phyloP scores from a whole-genome alignment of 176 grass and related monocot genomes.

The Carex cristatella region DNA sequence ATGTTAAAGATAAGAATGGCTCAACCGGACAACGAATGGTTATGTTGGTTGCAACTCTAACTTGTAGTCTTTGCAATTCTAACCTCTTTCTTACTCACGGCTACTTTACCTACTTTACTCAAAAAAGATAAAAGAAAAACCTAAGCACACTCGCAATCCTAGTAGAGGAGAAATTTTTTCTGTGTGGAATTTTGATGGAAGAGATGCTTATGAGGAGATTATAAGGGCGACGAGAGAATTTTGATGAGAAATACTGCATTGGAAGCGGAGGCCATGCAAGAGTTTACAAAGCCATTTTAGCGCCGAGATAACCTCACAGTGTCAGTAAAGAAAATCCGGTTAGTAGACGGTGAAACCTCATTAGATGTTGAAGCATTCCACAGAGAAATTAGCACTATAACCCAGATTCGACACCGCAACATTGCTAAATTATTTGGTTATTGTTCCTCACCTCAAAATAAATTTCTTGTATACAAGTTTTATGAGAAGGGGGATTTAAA shows the following conservation, averaged over 20 bases:
- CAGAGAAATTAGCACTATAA: constrained; percentile 8
- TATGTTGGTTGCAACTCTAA: background rate
- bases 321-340: constrained; percentile 18
- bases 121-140: background rate
- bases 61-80: background rate
- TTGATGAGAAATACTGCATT: constrained; percentile 12
- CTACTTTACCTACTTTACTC: background rate
- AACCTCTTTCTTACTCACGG: too few relatives aligned
- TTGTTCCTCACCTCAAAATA: background rate
- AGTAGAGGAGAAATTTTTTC: background rate
- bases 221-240: constrained; percentile 17
- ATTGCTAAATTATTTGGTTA: constrained; percentile 26
- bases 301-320: background rate
- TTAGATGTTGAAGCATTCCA: background rate
- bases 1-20: background rate
- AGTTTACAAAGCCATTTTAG: constrained; percentile 17
- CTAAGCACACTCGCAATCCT: background rate
- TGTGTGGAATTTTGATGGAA: constrained; percentile 21
- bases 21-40: background rate
- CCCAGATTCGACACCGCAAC: constrained; percentile 22
- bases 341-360: background rate
- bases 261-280: background rate
- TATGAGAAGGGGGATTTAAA: constrained; percentile 3
- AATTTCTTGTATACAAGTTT: constrained; percentile 28
- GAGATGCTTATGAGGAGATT: constrained; percentile 17